Base-by-base conservation (phyloP, 139 green algal species). In the Parachlorella kessleri region DNA sequence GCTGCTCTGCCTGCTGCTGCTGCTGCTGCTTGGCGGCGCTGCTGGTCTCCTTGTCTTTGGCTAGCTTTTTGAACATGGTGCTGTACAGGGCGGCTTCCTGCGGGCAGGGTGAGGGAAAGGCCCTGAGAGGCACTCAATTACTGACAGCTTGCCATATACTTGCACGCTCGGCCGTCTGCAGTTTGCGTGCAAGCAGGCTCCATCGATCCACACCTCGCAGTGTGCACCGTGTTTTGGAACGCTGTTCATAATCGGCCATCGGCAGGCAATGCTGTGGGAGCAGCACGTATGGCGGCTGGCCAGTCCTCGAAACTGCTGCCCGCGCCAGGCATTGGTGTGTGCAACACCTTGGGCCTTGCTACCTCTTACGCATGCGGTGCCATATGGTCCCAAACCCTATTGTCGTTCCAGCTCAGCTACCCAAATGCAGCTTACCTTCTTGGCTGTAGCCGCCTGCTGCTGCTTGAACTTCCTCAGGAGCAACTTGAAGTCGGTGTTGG, bases 401-500 rank as follows among this genome's bases (percentile, higher is more conserved):
- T 59, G 48, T 28, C 48, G 48, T 28, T 14, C 21, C 48, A 59
- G 21, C 14, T 18, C 14, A 0, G 14, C 48, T 59, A 28, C 48
- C 48, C 21, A 59, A n/a, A n/a, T n/a, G n/a, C n/a, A n/a, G n/a
- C n/a, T n/a, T n/a, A n/a, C 81, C 39, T 77, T 82, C 75, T 86
- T 83, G 26, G 36, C 69, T 0, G 76, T 64, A 2, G 54, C 40
- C 32, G 74, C 70, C 70, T 84, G 63, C 4, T 53, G 32, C 65
- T n/a, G 26, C 70, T 83, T 83, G n/a, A 66, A 66, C 33, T 65
- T 72, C 35, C 65, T 76, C 18, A 68, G 40, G 30, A 87, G 70
- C 41, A 81, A 42, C 71, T 81, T 80, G 72, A 87, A 87, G 65
- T 87, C 82, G 23, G 53, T 35, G 48, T 48, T 75, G 21, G 66